Evolutionary conservation across 441 rosid genomes (phyloP), one percentile per base, ranked within the genome.

Genomic region (Gossypium gossypioides): DNA sequence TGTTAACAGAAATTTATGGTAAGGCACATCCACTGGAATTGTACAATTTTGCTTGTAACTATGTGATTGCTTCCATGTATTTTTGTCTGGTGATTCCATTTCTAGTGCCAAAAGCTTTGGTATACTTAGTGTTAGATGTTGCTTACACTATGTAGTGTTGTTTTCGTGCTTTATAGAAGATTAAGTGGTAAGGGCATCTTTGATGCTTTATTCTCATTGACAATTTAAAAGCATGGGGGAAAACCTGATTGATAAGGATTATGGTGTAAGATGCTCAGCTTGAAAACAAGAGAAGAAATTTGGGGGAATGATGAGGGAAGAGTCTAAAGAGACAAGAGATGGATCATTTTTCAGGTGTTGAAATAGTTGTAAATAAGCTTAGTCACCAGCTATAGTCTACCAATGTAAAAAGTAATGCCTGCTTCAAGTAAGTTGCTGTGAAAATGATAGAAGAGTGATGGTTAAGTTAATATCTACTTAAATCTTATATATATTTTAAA

Each of bases 341-440:
- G 29, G 60, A 34, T 55, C 13, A 69, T 34, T 27, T 55, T 10
- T 40, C 16, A 44, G 34, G 27, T 56, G 64, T 70, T 5, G 18
- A 70, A 57, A 9, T 27, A 25, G 71, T 68, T 68, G 6, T 68
- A 68, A 50, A 25, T 48, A 48, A 44, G 71, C 64, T 59, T 59
- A 59, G 12, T 56, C 34, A 64, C 55, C 10, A 44, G 55, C 12
- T 22, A 22, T 44, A 24, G 12, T 64, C 56, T 66, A 46, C 40
- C 54, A 40, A 3, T 37, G 55, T 32, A 42, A 37, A 25, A 69
- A 2, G 10, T 37, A 55, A 15, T 55, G 24, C 15, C n/a, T 67
- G 58, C 58, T 67, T 67, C n/a, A 15, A 52, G 24, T 12, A 51
- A 68, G 25, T 44, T 68, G 60, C 48, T 29, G 46, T 8, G 25